Evolutionary conservation across 179 eudicot genomes (phyloP).

Genomic region (Silene coronaria): DNA sequence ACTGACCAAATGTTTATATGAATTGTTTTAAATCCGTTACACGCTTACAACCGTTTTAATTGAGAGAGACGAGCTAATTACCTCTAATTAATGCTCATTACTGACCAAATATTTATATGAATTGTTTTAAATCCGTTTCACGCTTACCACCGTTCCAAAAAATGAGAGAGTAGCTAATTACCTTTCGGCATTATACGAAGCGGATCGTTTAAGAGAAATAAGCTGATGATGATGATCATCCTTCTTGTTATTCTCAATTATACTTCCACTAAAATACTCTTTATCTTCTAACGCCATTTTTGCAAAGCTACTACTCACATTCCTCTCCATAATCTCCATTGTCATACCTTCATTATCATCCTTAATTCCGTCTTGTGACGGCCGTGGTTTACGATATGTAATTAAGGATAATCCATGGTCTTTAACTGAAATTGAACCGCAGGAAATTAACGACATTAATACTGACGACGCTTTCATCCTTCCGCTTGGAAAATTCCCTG

Average conservation of each 20-base stretch:
- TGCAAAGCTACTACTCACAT: conserved; percentile 32
- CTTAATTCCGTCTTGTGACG: conserved; percentile 57
- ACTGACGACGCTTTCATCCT: conserved; percentile 60
- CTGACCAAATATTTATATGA: too few relatives aligned
- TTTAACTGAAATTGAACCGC: conserved; percentile 64
- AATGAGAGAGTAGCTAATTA: conserved; percentile 2
- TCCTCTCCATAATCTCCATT: conserved; percentile 28
- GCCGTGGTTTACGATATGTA: conserved; percentile 41
- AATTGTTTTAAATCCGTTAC: too few relatives aligned
- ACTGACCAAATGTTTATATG: too few relatives aligned
- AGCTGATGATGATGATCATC: conserved; percentile 9
- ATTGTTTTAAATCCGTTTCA: too few relatives aligned
- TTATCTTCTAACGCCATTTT: conserved; percentile 49
- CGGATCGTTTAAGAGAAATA: conserved; percentile 49
- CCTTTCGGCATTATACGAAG: conserved; percentile 73
- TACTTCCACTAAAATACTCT: conserved; percentile 89
- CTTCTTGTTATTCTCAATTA: conserved; percentile 60
- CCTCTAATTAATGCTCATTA: too few relatives aligned
- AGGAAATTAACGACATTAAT: conserved; percentile 67
- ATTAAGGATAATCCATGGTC: conserved; percentile 53
- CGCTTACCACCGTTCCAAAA: too few relatives aligned
- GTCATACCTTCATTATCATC: conserved; percentile 10
- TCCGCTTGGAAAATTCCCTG: conserved; percentile 38
- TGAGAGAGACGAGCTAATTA: too few relatives aligned
- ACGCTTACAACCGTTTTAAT: too few relatives aligned